Base-by-base conservation (phyloP, 208 protist genomes). In the Trypanosoma avium region DNA sequence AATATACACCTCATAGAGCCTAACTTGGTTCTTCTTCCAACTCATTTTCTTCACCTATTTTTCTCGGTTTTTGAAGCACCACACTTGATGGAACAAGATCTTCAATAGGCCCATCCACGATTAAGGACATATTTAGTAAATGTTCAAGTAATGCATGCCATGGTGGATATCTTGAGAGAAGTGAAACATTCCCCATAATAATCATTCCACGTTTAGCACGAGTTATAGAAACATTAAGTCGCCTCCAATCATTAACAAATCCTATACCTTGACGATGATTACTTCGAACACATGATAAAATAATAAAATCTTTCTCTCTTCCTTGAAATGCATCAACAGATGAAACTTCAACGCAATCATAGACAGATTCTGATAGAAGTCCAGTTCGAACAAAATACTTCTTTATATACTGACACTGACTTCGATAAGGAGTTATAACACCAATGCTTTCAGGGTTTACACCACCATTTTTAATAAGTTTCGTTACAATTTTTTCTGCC, bases 231-330 rank as follows among this genome's bases (percentile, higher is more conserved):
- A 99, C 98, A 70, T 99, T 99, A 0, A 99, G 77, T 17, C 98
- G 74, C 50, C 97, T 80, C 8, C 91, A 86, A 60, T 99, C 96
- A 47, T 83, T 92, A 12, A 99, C 81, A 79, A 99, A 99, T 29
- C 98, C 98, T 70, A 99, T 99, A 50, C 92, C 84, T 66, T 96
- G 81, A 21, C 91, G 60, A 8, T 98, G 83, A 66, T 99, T 99
- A 19, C 82, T 95, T 33, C 98, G 81, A 0, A 99, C 97, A 84
- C 97, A 99, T 0, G 96, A 98, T 3, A 99, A 67, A 27, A 99
- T 97, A 61, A 99, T 99, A 69, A 93, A 99, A 61, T 99, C 97
- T 62, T 99, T 99, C 81, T 99, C 97, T 57, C 97, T 74, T 0
- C 97, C 97, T 78, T 98, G 97, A 81, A 99, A 99, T 5, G 91